These are phyloP conservation scores for Limnanthes douglasii DNA, from an alignment of 345 rosid genomes.

Conservation along the genomic window DNA sequence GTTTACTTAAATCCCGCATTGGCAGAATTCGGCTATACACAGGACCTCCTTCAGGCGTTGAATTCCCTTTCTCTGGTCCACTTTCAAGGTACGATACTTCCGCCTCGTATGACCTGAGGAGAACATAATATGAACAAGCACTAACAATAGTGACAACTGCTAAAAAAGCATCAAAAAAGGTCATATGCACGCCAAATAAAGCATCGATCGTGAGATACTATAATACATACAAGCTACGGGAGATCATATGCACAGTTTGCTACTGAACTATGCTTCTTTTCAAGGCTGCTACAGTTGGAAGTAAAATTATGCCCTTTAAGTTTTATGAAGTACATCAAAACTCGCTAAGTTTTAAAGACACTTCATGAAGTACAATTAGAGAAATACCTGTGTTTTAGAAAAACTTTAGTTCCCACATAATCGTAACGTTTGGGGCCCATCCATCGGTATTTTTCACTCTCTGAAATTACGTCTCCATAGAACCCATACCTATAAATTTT, in stretches of 20 bases:
- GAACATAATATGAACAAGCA: conserved; percentile 4
- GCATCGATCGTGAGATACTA: no score
- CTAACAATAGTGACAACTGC: background rate
- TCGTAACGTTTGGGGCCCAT: conserved; percentile 98
- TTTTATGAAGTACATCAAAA: background rate
- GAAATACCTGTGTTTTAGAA: conserved; percentile 65
- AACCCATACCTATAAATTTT: conserved; percentile 58
- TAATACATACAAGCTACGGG: no score
- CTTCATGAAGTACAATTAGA: background rate
- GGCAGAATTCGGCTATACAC: conserved; percentile 16
- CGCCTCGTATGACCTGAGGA: conserved; percentile 65
- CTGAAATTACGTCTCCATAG: conserved; percentile 90
- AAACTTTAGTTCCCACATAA: conserved; percentile 89
- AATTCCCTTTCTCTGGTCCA: conserved; percentile 26
- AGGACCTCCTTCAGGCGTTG: conserved; percentile 15
- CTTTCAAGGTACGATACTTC: conserved; percentile 59
- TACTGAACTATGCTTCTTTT: no score
- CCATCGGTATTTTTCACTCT: conserved; percentile 94
- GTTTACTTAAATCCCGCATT: conserved; percentile 21
- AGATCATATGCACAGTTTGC: no score
- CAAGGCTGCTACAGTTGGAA: background rate
- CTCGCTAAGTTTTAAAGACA: background rate
- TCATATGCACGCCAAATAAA: no score
- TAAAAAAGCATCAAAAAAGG: no score
- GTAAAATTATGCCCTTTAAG: background rate